Conservation (phyloP, 768 basidiomycete species). For the Pisolithus microcarpus region DNA sequence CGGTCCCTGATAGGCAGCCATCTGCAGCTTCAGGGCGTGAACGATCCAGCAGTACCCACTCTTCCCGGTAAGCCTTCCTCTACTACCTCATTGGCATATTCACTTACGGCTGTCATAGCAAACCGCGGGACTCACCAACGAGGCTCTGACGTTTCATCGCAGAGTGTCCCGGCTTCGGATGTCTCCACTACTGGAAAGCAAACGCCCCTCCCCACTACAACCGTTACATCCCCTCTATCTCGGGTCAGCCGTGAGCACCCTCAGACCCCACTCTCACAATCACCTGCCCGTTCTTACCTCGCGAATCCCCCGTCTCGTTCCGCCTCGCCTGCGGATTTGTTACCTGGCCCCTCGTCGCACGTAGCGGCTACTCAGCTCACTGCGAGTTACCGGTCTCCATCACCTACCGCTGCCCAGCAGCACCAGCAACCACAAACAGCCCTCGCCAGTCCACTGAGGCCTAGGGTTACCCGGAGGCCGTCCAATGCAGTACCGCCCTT, state of each 20-base stretch:
- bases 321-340: constrained; percentile 34
- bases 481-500: constrained; percentile 36
- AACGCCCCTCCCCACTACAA: constrained; percentile 4
- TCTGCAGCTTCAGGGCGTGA: constrained; percentile 55
- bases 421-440: constrained; percentile 13
- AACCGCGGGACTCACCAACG: constrained; percentile 14
- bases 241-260: constrained; percentile 20
- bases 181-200: constrained; percentile 1
- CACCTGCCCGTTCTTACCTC: constrained; percentile 20
- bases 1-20: constrained; percentile 38
- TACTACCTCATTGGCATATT: not conserved
- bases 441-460: constrained; percentile 28
- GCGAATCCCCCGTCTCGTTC: constrained; percentile 28
- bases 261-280: constrained; percentile 13
- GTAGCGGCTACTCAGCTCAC: constrained; percentile 13
- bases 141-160: constrained; percentile 10
- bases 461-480: constrained; percentile 34
- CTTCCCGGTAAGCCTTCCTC: constrained; percentile 25
- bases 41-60: constrained; percentile 29
- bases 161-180: not conserved
- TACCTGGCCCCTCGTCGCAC: constrained; percentile 16
- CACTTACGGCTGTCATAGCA: constrained; percentile 3
- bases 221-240: constrained; percentile 13
- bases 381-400: constrained; percentile 16
- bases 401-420: constrained; percentile 10